These are phyloP conservation scores for Pseudozyma hubeiensis DNA, from an alignment of 1,284 basidiomycete species.

Conservation along the genomic window DNA sequence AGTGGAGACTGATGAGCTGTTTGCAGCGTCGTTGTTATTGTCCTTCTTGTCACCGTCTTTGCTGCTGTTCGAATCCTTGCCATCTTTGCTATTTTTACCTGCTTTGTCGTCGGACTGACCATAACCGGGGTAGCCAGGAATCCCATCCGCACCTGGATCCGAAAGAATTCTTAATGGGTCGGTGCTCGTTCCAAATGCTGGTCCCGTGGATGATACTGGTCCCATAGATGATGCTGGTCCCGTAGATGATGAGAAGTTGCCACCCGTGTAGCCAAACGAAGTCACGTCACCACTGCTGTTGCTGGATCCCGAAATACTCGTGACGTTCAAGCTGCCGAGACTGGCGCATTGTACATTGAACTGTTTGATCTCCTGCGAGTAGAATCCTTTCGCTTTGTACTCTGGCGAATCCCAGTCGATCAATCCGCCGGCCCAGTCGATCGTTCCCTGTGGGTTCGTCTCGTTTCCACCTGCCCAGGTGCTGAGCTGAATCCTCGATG, in stretches of 20 bases:
- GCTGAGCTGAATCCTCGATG: conserved; percentile 57
- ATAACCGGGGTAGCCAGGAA: conserved; percentile 37
- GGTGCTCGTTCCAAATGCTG: conserved; percentile 42
- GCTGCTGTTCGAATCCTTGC: conserved; percentile 17
- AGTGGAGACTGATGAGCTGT: conserved; percentile 2
- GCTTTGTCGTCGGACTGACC: conserved; percentile 9
- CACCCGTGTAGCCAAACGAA: conserved; percentile 62
- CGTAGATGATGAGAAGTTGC: conserved; percentile 19
- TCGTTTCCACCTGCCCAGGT: conserved; percentile 55
- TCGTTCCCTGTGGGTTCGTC: conserved; percentile 45
- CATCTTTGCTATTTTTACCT: conserved; percentile 27
- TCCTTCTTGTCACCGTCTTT: conserved; percentile 3
- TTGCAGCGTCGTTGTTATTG: conserved; percentile 12
- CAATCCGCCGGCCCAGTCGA: conserved; percentile 59
- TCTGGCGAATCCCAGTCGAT: conserved; percentile 49
- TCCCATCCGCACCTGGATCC: conserved; percentile 32
- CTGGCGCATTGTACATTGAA: conserved; percentile 52
- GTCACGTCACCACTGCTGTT: conserved; percentile 35
- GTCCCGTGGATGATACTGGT: conserved; percentile 14
- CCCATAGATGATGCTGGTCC: conserved; percentile 30
- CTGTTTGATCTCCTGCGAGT: conserved; percentile 58
- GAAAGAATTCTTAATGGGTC: conserved; percentile 22
- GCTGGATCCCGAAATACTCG: conserved; percentile 1
- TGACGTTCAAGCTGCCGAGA: conserved; percentile 25
- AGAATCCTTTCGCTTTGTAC: conserved; percentile 59